Base-by-base conservation (phyloP, 169 alveolate species). In the Prorocentrum cordatum region DNA sequence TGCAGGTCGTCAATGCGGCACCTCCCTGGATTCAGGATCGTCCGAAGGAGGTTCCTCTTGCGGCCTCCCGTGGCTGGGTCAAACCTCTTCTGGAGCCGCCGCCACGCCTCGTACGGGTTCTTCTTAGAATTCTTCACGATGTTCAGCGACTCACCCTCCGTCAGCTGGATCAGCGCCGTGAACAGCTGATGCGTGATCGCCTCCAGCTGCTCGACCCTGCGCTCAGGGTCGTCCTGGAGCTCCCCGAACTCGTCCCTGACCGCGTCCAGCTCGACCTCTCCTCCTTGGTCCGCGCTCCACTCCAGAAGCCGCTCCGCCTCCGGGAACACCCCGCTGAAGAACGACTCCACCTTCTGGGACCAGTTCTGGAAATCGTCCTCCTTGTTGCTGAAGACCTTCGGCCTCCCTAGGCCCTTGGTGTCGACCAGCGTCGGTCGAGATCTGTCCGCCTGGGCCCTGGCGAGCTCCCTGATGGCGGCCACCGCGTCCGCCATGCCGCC, bases 51-150 rank as follows among this genome's bases (percentile, higher is more conserved):
- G 39, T 18, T 27, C 7, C 72, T 4, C 38, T 62, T 62, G 3
- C 72, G 35, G 38, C 72, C 72, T 31, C 42, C 72, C n/a, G 72
- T 62, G 20, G 38, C 27, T 27, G 72, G 72, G 38, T 62, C 72
- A 31, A 62, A 62, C 27, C 72, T n/a, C 35, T 36, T 31, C 27
- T 4, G 3, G 20, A 62, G 20, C 6, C 72, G 72, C 36, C 72
- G 14, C 72, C 72, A 62, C 6, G 27, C 72, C 26, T 62, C 36
- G 22, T n/a, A 26, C 38, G 38, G 38, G 24, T 33, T 22, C 24
- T 31, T 42, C 22, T 2, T 26, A 22, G 50, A 10, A n/a, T 67
- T 67, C 33, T n/a, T 32, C 58, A 67, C 58, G 59, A 67, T 35
- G 31, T 32, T 39, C 7, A 67, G 33, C 27, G 77, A 33, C 58